These are phyloP conservation scores for Phaeotremella fagi DNA, from an alignment of 768 basidiomycete genomes.

Conservation along the genomic window DNA sequence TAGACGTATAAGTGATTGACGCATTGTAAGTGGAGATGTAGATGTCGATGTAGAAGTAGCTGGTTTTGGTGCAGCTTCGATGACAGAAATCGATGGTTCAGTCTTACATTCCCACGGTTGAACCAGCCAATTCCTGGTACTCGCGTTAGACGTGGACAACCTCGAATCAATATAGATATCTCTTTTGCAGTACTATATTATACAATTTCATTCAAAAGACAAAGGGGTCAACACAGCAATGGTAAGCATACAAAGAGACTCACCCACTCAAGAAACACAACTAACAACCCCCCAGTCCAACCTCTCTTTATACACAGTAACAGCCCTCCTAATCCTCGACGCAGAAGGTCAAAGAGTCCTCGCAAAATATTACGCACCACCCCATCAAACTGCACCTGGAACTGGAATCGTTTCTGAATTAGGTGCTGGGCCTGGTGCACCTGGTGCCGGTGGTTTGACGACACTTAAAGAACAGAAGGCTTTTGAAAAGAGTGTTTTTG, in stretches of 20 bases:
- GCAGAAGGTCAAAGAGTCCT: constrained; percentile 91
- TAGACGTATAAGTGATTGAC: constrained; percentile 22
- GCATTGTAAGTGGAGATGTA: too few relatives aligned
- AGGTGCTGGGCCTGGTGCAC: constrained; percentile 37
- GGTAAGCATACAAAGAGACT: too few relatives aligned
- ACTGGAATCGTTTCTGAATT: constrained; percentile 46
- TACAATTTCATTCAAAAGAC: too few relatives aligned
- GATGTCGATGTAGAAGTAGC: not conserved
- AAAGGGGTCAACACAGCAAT: too few relatives aligned
- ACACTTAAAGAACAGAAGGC: constrained; percentile 86
- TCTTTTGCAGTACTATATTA: too few relatives aligned
- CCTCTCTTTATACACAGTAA: constrained; percentile 78
- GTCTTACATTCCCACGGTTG: not conserved
- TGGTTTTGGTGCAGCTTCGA: not conserved
- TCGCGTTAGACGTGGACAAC: too few relatives aligned
- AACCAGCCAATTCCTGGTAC: not conserved
- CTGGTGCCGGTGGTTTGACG: constrained; percentile 36
- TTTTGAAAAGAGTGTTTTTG: constrained; percentile 92
- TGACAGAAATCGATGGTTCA: not conserved
- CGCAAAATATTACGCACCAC: constrained; percentile 89
- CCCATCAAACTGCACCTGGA: constrained; percentile 50
- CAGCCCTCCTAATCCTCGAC: constrained; percentile 86
- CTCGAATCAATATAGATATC: too few relatives aligned
- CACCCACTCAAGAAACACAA: too few relatives aligned
- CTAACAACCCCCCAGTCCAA: constrained; percentile 59